Conservation (phyloP, 2,329 filamentous ascomycete genomes). For the Fonsecaea erecta region DNA sequence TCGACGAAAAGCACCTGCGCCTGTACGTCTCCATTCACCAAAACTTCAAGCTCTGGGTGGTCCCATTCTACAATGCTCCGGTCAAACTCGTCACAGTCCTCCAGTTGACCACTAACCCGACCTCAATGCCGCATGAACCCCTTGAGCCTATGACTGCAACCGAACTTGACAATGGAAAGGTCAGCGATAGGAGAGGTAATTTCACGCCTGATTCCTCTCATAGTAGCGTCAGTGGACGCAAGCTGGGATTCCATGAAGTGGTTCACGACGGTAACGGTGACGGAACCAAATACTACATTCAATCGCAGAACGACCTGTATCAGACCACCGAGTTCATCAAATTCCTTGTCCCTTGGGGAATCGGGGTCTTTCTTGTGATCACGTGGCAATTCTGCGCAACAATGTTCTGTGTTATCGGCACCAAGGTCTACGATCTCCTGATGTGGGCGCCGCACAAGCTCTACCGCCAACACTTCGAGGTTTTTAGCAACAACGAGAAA, state of each 20-base stretch:
- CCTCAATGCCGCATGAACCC: slow-evolving; percentile 49
- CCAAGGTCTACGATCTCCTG: slow-evolving; percentile 44
- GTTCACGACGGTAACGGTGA: not conserved
- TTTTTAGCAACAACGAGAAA: slow-evolving; percentile 6
- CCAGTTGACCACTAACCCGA: slow-evolving; percentile 60
- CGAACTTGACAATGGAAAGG: slow-evolving; percentile 1
- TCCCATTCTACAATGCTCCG: slow-evolving; percentile 73
- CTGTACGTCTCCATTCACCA: slow-evolving; percentile 77
- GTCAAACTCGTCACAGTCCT: slow-evolving; percentile 72
- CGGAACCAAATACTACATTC: slow-evolving; percentile 66
- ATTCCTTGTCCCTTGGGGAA: slow-evolving; percentile 67
- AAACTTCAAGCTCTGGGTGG: slow-evolving; percentile 74
- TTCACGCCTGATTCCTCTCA: slow-evolving; percentile 4
- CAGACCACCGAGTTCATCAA: slow-evolving; percentile 75
- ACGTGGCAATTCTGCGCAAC: slow-evolving; percentile 70
- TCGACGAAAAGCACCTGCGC: slow-evolving; percentile 67
- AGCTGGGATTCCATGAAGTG: not conserved
- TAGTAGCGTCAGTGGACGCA: not conserved
- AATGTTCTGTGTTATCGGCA: slow-evolving; percentile 65
- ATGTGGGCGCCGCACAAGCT: slow-evolving; percentile 21
- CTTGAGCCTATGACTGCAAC: slow-evolving; percentile 17
- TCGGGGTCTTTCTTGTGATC: slow-evolving; percentile 62
- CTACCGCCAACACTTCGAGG: slow-evolving; percentile 6
- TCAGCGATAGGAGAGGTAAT: not conserved
- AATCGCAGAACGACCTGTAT: slow-evolving; percentile 79